These are phyloP conservation scores for Naganishia sp. DNA, from an alignment of 1,284 basidiomycete genomes.

Conservation along the genomic window DNA sequence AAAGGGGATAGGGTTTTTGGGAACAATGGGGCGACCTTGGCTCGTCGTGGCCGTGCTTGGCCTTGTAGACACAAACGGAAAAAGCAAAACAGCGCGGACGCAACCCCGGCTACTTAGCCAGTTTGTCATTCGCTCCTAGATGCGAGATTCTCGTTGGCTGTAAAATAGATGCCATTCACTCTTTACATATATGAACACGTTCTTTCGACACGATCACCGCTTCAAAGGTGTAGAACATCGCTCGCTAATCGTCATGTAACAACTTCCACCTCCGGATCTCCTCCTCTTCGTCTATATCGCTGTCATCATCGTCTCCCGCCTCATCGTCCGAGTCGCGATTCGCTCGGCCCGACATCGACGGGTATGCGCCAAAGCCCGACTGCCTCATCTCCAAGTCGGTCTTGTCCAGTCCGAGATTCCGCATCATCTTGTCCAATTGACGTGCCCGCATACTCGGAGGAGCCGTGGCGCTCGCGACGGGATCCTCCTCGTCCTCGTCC, in stretches of 20 bases:
- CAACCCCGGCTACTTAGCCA: background rate
- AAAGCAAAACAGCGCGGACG: conserved; percentile 3
- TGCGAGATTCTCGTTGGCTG: background rate
- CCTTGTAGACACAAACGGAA: background rate
- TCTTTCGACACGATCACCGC: background rate
- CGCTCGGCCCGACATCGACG: conserved; percentile 41
- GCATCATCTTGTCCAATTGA: conserved; percentile 24
- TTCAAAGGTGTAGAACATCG: background rate
- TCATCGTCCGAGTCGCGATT: conserved; percentile 38
- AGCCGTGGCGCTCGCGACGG: background rate
- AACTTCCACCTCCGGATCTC: conserved; percentile 30
- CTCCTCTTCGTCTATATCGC: conserved; percentile 35
- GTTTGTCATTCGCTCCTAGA: background rate
- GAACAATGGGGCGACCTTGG: too few relatives aligned
- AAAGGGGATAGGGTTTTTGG: background rate
- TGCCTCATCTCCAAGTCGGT: conserved; percentile 13
- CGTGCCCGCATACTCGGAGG: conserved; percentile 15
- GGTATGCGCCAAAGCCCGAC: conserved; percentile 20
- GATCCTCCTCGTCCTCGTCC: conserved; percentile 1
- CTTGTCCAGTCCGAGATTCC: conserved; percentile 16
- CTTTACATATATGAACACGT: background rate
- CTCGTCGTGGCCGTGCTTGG: background rate
- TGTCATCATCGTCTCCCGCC: conserved; percentile 30
- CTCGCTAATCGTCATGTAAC: conserved; percentile 14
- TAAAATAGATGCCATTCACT: background rate